Conservation (phyloP, 805 yeast genomes). For the Nakazawaea sp. region DNA sequence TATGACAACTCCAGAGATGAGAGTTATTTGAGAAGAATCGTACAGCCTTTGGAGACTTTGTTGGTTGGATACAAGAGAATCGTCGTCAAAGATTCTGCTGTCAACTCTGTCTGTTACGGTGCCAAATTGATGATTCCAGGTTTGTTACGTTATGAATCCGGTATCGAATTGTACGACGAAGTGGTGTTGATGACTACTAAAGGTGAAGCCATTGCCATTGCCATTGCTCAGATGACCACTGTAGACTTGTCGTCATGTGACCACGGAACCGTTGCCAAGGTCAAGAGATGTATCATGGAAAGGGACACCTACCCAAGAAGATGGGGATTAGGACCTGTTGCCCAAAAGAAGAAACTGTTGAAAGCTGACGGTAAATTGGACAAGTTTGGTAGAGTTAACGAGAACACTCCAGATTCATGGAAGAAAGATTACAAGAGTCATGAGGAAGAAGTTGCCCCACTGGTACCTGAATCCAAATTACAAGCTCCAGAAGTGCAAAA, state of each 20-base stretch:
- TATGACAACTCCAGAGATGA: constrained; percentile 97
- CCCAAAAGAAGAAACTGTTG: constrained; percentile 96
- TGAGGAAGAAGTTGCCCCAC: constrained; percentile 54
- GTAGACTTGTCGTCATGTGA: constrained; percentile 95
- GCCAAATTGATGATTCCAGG: constrained; percentile 99
- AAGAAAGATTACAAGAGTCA: constrained; percentile 75
- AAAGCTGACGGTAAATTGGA: constrained; percentile 96
- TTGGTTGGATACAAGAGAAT: constrained; percentile 94
- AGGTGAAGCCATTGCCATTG: constrained; percentile 99
- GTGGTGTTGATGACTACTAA: constrained; percentile 97
- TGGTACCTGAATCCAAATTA: constrained; percentile 48
- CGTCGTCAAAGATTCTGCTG: constrained; percentile 88
- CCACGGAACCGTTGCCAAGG: constrained; percentile 97
- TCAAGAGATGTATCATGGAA: constrained; percentile 99
- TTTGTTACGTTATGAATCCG: constrained; percentile 93
- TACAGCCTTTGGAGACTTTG: constrained; percentile 91
- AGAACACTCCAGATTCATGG: constrained; percentile 92
- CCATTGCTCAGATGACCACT: constrained; percentile 97
- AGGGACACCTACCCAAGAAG: constrained; percentile 98
- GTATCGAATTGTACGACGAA: constrained; percentile 95
- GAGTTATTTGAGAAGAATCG: constrained; percentile 86
- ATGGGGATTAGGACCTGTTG: constrained; percentile 99
- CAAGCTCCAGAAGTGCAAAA: constrained; percentile 26
- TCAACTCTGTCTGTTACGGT: constrained; percentile 97
- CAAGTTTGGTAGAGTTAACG: constrained; percentile 89